A percentile compares a stretch with the other conserved stretches of the same genome.
Evolutionary conservation across 305 asterid species (phyloP).

Genomic region (Rubia tinctorum): DNA sequence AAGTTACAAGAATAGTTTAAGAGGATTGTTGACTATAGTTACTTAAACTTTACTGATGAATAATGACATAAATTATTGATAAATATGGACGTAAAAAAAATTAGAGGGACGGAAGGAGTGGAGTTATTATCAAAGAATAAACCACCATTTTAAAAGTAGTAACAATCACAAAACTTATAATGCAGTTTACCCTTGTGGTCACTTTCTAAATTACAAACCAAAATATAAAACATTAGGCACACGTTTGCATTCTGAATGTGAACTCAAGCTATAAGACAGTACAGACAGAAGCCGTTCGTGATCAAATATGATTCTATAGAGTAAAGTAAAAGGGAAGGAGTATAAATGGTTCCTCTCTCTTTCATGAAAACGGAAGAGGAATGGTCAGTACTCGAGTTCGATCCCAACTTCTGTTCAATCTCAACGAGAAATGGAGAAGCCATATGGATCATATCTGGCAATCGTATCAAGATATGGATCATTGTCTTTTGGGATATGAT

Average conservation of each 20-base stretch:
- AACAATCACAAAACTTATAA: too few species aligned
- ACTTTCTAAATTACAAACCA: too few species aligned
- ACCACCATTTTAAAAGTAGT: too few species aligned
- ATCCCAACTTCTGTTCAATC: neutral
- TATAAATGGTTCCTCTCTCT: neutral
- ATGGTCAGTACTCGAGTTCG: neutral
- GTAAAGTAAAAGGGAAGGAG: neutral
- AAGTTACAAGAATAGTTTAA: too few species aligned
- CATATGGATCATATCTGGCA: neutral
- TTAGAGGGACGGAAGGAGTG: too few species aligned
- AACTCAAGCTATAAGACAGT: neutral
- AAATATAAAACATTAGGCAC: neutral
- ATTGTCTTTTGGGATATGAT: slow-evolving; percentile 61
- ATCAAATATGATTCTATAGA: neutral
- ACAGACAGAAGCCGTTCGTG: neutral
- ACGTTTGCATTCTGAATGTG: neutral
- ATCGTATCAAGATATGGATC: slow-evolving; percentile 3
- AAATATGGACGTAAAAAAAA: too few species aligned
- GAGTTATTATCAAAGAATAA: too few species aligned
- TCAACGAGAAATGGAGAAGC: neutral
- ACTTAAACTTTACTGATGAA: too few species aligned
- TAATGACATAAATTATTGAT: too few species aligned
- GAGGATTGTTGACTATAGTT: too few species aligned
- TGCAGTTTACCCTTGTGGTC: neutral
- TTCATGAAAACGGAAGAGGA: neutral